A percentile compares a stretch with the other conserved stretches of the same genome.
Evolutionary conservation across 371 early-diverging fungal genomes (phyloP).

Genomic region (Dichotomocladium elegans): DNA sequence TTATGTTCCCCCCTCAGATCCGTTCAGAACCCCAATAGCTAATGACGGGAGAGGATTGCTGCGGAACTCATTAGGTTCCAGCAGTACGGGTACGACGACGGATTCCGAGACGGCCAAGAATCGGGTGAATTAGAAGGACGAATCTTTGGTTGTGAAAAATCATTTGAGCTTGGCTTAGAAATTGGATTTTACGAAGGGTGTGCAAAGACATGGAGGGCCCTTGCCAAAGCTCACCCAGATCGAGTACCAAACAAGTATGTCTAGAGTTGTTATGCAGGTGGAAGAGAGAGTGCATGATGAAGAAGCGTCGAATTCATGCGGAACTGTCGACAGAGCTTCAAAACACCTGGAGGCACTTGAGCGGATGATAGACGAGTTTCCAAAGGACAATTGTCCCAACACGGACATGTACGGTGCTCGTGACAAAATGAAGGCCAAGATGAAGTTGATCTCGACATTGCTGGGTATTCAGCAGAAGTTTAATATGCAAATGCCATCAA

Average conservation of each 20-base stretch:
- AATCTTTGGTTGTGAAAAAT: slow-evolving; percentile 70
- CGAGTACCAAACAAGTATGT: slow-evolving; percentile 42
- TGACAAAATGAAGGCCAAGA: slow-evolving; percentile 61
- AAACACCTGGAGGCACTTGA: slow-evolving; percentile 48
- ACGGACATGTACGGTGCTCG: slow-evolving; percentile 51
- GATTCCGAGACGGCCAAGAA: slow-evolving; percentile 57
- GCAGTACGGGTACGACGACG: slow-evolving; percentile 64
- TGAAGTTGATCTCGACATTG: slow-evolving; percentile 52
- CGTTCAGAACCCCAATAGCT: not conserved
- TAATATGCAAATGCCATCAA: slow-evolving; percentile 18
- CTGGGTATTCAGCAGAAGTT: slow-evolving; percentile 49
- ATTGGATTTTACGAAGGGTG: slow-evolving; percentile 73
- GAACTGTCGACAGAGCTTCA: slow-evolving; percentile 28
- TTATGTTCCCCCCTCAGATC: too few species aligned
- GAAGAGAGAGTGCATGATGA: not conserved
- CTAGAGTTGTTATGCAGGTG: not conserved
- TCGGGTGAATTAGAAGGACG: slow-evolving; percentile 70
- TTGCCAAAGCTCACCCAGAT: slow-evolving; percentile 33
- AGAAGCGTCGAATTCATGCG: too few species aligned
- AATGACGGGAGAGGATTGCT: not conserved
- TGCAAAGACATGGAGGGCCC: slow-evolving; percentile 56
- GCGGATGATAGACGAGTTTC: slow-evolving; percentile 49
- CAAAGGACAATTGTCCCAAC: slow-evolving; percentile 53
- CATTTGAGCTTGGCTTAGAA: slow-evolving; percentile 67
- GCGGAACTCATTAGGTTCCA: slow-evolving; percentile 51